A percentile compares a stretch with the other conserved stretches of the same genome.
Conservation (phyloP, 192 early-diverging fungal species). For the Rhizoclosmatium globosum region DNA sequence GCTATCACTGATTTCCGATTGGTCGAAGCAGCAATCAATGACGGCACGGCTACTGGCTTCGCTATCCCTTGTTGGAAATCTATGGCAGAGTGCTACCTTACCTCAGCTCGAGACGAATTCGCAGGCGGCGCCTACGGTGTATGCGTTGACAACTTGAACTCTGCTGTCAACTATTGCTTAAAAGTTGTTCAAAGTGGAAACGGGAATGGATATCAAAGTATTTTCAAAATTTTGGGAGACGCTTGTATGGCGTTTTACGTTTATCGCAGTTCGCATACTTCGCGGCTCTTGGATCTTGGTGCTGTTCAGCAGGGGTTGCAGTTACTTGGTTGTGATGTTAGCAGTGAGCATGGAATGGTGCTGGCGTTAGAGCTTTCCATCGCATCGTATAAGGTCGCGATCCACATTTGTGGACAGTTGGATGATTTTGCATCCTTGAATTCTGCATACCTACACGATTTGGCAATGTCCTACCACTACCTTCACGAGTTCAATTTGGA, state of each 20-base stretch:
- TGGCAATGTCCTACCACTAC: conserved; percentile 46
- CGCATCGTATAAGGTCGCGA: conserved; percentile 33
- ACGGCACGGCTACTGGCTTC: background rate
- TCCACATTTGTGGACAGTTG: conserved; percentile 28
- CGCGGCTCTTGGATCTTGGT: background rate
- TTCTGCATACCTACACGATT: conserved; percentile 43
- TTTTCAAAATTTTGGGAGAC: conserved; percentile 54
- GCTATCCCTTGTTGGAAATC: conserved; percentile 46
- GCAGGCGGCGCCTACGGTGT: conserved; percentile 40
- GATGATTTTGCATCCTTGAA: background rate
- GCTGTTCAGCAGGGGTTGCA: background rate
- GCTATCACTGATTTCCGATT: conserved; percentile 35
- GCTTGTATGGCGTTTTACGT: conserved; percentile 32
- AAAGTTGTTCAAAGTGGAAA: conserved; percentile 11
- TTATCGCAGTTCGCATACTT: background rate
- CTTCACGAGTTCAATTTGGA: conserved; percentile 13
- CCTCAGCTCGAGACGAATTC: conserved; percentile 32
- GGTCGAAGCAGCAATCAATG: background rate
- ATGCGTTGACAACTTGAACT: conserved; percentile 32
- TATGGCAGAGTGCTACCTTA: conserved; percentile 36
- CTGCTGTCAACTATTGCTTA: conserved; percentile 29
- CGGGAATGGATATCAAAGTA: conserved; percentile 17
- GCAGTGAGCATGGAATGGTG: background rate
- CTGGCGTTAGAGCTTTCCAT: conserved; percentile 33
- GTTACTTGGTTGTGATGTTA: background rate